phyloP scores from a whole-genome alignment of 2,329 filamentous ascomycete genomes.

The Aspergillus proliferans region DNA sequence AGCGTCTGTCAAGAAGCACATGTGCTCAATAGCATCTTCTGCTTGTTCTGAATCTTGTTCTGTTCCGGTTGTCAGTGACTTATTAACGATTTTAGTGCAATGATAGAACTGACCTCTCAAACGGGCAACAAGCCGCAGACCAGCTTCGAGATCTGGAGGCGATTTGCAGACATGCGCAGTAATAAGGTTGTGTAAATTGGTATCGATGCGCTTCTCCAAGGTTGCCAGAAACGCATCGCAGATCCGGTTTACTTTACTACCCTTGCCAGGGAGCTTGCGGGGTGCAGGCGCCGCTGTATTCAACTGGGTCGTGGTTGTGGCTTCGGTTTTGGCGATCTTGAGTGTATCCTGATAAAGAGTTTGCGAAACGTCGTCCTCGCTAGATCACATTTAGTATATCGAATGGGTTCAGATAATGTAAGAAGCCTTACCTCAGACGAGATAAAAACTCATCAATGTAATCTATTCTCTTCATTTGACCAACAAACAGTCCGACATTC shows the following conservation, averaged over 20 bases:
- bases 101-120: conserved; percentile 45
- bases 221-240: conserved; percentile 75
- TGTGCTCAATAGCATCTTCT: conserved; percentile 88
- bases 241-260: conserved; percentile 72
- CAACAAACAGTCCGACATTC: conserved; percentile 69
- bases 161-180: conserved; percentile 91
- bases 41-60: conserved; percentile 63
- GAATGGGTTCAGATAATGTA: background rate
- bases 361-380: conserved; percentile 85
- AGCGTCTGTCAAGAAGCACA: conserved; percentile 93
- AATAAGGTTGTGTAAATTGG: conserved; percentile 80
- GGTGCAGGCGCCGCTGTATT: conserved; percentile 12
- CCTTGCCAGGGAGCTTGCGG: conserved; percentile 17
- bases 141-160: conserved; percentile 83
- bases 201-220: conserved; percentile 57
- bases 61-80: conserved; percentile 8
- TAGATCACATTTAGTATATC: conserved; percentile 19
- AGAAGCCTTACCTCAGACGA: conserved; percentile 59
- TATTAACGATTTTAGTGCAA: background rate
- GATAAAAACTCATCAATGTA: conserved; percentile 89
- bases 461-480: conserved; percentile 73
- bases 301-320: conserved; percentile 17
- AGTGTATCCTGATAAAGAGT: conserved; percentile 91
- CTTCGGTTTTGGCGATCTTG: conserved; percentile 35
- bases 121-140: conserved; percentile 69